Evolutionary conservation across 371 early-diverging fungal genomes (phyloP).

Genomic region (Rhizopus arrhizus): DNA sequence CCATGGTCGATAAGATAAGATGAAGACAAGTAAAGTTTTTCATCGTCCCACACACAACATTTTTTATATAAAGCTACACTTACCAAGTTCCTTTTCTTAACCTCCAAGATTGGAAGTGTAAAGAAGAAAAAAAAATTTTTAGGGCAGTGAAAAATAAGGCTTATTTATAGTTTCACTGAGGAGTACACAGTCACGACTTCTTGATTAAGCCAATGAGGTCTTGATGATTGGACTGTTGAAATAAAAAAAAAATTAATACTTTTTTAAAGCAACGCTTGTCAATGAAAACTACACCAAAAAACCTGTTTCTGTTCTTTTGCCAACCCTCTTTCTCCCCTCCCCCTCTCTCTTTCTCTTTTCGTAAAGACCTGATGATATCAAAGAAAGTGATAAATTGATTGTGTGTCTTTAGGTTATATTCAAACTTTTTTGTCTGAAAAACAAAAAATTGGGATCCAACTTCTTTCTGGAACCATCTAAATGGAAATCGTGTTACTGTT

Average conservation of each 20-base stretch:
- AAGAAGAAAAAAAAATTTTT: conserved; percentile 6
- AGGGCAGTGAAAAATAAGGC: not conserved
- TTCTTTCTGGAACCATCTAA: too few species aligned
- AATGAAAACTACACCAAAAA: not conserved
- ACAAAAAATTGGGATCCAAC: too few species aligned
- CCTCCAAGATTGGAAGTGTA: not conserved
- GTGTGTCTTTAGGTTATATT: too few species aligned
- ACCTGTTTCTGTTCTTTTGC: too few species aligned
- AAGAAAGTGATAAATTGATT: too few species aligned
- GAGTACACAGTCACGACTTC: not conserved
- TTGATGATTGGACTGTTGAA: not conserved
- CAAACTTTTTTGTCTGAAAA: too few species aligned
- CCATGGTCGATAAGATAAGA: conserved; percentile 47
- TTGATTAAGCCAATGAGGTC: not conserved
- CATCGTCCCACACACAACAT: conserved; percentile 23
- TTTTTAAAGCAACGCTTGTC: not conserved
- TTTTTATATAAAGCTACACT: conserved; percentile 7
- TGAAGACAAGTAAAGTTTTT: conserved; percentile 40
- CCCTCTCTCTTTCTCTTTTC: too few species aligned
- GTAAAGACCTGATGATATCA: too few species aligned
- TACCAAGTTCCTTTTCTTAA: conserved; percentile 16
- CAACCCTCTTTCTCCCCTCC: too few species aligned
- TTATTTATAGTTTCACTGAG: not conserved
- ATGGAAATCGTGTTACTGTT: too few species aligned
- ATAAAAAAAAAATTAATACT: too few species aligned